Evolutionary conservation across 2,329 filamentous ascomycete species (phyloP), one percentile per base, ranked within the genome.

Genomic region (Penicillium sp.): DNA sequence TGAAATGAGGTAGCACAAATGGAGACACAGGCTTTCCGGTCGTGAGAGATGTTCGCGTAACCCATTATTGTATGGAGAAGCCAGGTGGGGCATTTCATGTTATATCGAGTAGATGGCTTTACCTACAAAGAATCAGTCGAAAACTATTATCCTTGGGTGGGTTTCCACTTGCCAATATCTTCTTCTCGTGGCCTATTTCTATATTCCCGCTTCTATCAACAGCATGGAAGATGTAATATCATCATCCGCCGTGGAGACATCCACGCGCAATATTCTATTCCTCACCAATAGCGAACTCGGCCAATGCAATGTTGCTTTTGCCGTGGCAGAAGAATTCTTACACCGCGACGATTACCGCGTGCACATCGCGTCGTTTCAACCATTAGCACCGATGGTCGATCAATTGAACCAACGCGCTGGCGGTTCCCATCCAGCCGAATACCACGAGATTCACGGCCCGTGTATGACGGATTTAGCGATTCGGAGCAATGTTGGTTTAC

Each of bases 201-300:
- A n/a, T n/a, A n/a, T 22, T 22, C 9, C 18, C 18, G 9, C 9
- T 22, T n/a, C n/a, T n/a, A n/a, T n/a, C n/a, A n/a, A 5, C 18
- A 22, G 18, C 5, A 22, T 22, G 18, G 18, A 22, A 22, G 18
- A 22, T 22, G 9, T 22, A 22, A 22, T 5, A 22, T 22, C n/a
- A 17, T 16, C 1, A 12, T 18, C 30, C 13, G 45, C 6, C 5
- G 55, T 57, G 50, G 13, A 43, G 20, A 22, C 39, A 22, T 31
- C 39, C 16, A 49, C 38, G 22, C 37, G 41, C 10, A 47, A 36
- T 3, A 56, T 70, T 6, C 52, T 73, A 1, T 63, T 74, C 28
- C 47, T 73, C 27, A 67, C 69, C 3, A 71, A 67, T 46, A 58
- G 61, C 34, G 71, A 73, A 39, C 61, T 64, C 41, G 71, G 71